Evolutionary conservation across 768 basidiomycete species (phyloP), one percentile per base, ranked within the genome.

Genomic region (Lentinula boryana): DNA sequence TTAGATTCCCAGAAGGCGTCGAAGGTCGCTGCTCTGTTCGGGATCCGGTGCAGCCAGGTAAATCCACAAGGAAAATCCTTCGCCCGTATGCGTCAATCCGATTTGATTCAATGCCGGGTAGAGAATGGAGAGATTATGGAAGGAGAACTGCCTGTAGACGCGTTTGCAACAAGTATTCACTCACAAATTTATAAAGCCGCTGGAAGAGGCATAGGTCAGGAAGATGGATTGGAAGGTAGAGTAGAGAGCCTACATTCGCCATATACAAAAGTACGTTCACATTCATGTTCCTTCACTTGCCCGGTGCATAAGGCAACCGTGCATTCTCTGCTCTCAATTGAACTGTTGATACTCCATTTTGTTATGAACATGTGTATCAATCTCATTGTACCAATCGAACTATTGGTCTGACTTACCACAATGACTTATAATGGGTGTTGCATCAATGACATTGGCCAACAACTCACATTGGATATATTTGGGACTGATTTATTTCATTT

Each of bases 21-120:
- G 78, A 80, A 15, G 81, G 81, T 0, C 80, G 82, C 63, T 82
- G 83, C 62, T 81, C 81, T 31, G 76, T 80, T 38, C 75, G 80
- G 35, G 78, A 80, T 62, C 73, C 74, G 18, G 70, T 79, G 58
- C 69, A 68, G 43, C 63, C 73, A 18, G 80, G 78, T 80, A 50
- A 80, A 81, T 62, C 79, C 79, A 1, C 77, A 56, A 12, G 55
- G 55, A 27, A 56, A 56, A 21, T 56, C 55, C 31, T 56, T 56
- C 23, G 55, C 55, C 40, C 55, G n/a, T n/a, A 56, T 56, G 55
- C 55, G 55, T 41, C 55, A 56, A 56, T 56, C 55, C 21, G 55
- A 56, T 40, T 27, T 56, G 40, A 56, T 56, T 40, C 55, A 43
- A 21, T 56, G 55, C n/a, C 55, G 32, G 18, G 55, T 56, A 12